Percentiles rank a stretch among this genome's conserved stretches.
These are phyloP conservation scores for Trichosporon asahii DNA, from an alignment of 1,284 basidiomycete genomes.

Conservation along the genomic window DNA sequence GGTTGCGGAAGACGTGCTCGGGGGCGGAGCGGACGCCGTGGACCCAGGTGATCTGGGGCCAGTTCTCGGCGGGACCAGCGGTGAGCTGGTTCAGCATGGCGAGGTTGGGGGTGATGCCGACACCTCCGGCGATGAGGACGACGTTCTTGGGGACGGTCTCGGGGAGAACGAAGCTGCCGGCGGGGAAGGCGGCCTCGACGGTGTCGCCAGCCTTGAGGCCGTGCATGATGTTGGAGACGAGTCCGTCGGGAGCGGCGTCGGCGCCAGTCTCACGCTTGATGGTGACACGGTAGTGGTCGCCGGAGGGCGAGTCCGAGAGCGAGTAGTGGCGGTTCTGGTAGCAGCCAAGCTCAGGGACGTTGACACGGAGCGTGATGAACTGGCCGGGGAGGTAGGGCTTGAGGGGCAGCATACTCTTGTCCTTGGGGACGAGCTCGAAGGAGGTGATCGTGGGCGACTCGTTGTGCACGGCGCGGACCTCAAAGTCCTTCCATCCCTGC, in stretches of 20 bases:
- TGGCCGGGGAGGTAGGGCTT: slow-evolving; percentile 37
- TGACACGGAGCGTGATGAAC: slow-evolving; percentile 35
- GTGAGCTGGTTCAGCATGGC: slow-evolving; percentile 38
- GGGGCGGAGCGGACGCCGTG: slow-evolving; percentile 18
- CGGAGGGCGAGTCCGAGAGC: slow-evolving; percentile 29
- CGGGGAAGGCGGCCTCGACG: slow-evolving; percentile 34
- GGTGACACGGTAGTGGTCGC: slow-evolving; percentile 36
- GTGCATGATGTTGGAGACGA: slow-evolving; percentile 29
- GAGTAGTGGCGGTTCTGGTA: slow-evolving; percentile 36
- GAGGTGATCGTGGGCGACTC: slow-evolving; percentile 35
- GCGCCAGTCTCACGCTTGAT: slow-evolving; percentile 34
- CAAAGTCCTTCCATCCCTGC: slow-evolving; percentile 37
- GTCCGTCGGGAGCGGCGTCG: slow-evolving; percentile 24
- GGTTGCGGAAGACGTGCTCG: slow-evolving; percentile 25
- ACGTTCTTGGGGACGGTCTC: slow-evolving; percentile 27
- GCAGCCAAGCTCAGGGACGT: slow-evolving; percentile 21
- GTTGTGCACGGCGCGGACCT: slow-evolving; percentile 28
- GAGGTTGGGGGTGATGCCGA: slow-evolving; percentile 40
- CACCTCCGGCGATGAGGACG: slow-evolving; percentile 42
- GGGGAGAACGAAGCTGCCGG: slow-evolving; percentile 38
- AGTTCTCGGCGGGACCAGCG: background rate
- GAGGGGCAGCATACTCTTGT: slow-evolving; percentile 29
- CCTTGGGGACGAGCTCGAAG: slow-evolving; percentile 35
- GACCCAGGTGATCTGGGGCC: slow-evolving; percentile 27
- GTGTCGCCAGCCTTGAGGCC: slow-evolving; percentile 29